Conservation (phyloP, 208 protist genomes). For the Trypanosoma rangeli region DNA sequence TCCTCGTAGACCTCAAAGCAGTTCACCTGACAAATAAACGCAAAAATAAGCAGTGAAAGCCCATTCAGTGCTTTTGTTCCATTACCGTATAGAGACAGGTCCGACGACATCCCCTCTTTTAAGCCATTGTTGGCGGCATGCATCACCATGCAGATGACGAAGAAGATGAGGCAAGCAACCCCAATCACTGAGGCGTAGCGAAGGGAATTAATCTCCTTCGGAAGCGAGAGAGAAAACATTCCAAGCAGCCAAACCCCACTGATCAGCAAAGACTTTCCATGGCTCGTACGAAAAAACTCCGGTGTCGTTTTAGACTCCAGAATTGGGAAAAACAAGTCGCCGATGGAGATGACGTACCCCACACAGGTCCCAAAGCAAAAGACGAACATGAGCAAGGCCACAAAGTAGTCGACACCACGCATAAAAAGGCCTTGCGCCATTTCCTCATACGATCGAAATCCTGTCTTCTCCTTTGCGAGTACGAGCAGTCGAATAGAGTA, state of each 20-base stretch:
- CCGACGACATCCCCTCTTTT: slow-evolving; percentile 23
- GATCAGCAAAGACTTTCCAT: slow-evolving; percentile 50
- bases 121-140: slow-evolving; percentile 42
- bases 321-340: slow-evolving; percentile 40
- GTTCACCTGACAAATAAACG: slow-evolving; percentile 75
- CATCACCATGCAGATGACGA: slow-evolving; percentile 66
- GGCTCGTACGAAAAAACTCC: slow-evolving; percentile 31
- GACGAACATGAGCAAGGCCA: slow-evolving; percentile 53
- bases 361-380: slow-evolving; percentile 62
- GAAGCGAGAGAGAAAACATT: slow-evolving; percentile 79
- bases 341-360: slow-evolving; percentile 63
- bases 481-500: slow-evolving; percentile 69
- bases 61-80: slow-evolving; percentile 55
- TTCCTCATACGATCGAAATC: slow-evolving; percentile 52
- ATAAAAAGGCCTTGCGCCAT: slow-evolving; percentile 44
- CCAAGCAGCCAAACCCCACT: slow-evolving; percentile 53
- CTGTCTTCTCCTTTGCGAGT: slow-evolving; percentile 41
- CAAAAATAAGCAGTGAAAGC: slow-evolving; percentile 70
- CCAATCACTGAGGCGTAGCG: slow-evolving; percentile 64
- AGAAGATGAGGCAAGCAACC: slow-evolving; percentile 67
- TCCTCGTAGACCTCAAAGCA: slow-evolving; percentile 64
- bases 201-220: slow-evolving; percentile 83
- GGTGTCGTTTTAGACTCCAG: slow-evolving; percentile 29
- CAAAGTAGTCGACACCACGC: slow-evolving; percentile 38
- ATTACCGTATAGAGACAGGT: slow-evolving; percentile 46